A percentile compares a stretch with the other conserved stretches of the same genome.
phyloP scores from a whole-genome alignment of 306 rosid species.

The Sphenostylis stenocarpa region DNA sequence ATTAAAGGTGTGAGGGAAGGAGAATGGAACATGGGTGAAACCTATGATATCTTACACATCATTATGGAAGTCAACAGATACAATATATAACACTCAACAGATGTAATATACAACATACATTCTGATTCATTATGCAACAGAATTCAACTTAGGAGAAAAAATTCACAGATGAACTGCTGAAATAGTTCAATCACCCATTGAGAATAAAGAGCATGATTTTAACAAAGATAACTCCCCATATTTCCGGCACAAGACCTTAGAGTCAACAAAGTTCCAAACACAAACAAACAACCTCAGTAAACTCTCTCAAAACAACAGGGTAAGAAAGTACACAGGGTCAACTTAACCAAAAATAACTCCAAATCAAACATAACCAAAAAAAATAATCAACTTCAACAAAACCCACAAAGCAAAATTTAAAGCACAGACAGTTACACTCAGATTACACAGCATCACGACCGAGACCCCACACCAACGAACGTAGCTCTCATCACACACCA shows the following conservation, averaged over 20 bases:
- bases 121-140: neutral
- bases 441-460: constrained; percentile 39
- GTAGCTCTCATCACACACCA: constrained; percentile 15
- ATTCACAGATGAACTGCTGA: neutral
- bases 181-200: neutral
- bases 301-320: neutral
- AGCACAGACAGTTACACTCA: constrained; percentile 7
- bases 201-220: neutral
- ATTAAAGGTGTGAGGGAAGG: neutral
- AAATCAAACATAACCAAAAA: neutral
- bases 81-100: no score
- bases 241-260: constrained; percentile 19
- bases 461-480: constrained; percentile 33
- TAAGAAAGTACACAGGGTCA: constrained; percentile 27
- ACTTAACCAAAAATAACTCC: constrained; percentile 26
- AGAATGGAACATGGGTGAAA: neutral
- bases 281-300: constrained; percentile 2
- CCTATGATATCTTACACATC: neutral
- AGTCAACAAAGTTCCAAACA: constrained; percentile 42
- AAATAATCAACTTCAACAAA: constrained; percentile 3
- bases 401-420: neutral
- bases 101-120: neutral
- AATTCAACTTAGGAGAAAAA: neutral
- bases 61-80: neutral
- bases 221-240: constrained; percentile 12